These are phyloP conservation scores for Fusarium sp. DNA, from an alignment of 2,329 filamentous ascomycete genomes.

Conservation along the genomic window DNA sequence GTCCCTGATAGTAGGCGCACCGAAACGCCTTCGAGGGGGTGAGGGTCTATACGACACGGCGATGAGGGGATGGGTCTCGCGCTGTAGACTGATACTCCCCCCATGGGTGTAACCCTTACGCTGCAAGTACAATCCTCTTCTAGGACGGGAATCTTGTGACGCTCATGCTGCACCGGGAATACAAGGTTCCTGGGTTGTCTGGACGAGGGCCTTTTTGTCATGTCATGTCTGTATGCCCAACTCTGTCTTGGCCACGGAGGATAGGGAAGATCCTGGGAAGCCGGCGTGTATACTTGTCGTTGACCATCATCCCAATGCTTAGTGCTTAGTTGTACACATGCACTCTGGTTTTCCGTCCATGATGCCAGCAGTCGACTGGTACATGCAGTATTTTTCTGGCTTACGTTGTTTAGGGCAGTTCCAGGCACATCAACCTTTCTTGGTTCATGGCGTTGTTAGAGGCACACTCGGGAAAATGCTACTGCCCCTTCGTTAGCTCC, in stretches of 20 bases:
- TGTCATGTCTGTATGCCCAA: conserved; percentile 24
- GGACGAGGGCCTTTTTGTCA: conserved; percentile 12
- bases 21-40: conserved; percentile 1
- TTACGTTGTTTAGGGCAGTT: conserved; percentile 1
- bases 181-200: conserved; percentile 20
- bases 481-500: conserved; percentile 14
- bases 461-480: conserved; percentile 10
- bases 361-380: not conserved
- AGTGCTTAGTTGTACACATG: not conserved
- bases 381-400: not conserved
- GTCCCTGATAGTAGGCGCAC: conserved; percentile 26
- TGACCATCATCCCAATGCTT: not conserved
- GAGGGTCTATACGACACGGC: not conserved
- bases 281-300: conserved; percentile 2
- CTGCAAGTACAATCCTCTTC: conserved; percentile 14
- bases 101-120: conserved; percentile 18
- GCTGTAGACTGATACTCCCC: conserved; percentile 16
- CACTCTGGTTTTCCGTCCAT: conserved; percentile 1
- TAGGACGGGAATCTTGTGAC: conserved; percentile 1
- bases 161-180: conserved; percentile 10
- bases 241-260: conserved; percentile 8
- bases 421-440: conserved; percentile 5
- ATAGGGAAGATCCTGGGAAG: not conserved
- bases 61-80: conserved; percentile 6
- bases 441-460: conserved; percentile 1